These are phyloP conservation scores for Daldinia vernicosa DNA, from an alignment of 495 filamentous ascomycete genomes.

Conservation along the genomic window DNA sequence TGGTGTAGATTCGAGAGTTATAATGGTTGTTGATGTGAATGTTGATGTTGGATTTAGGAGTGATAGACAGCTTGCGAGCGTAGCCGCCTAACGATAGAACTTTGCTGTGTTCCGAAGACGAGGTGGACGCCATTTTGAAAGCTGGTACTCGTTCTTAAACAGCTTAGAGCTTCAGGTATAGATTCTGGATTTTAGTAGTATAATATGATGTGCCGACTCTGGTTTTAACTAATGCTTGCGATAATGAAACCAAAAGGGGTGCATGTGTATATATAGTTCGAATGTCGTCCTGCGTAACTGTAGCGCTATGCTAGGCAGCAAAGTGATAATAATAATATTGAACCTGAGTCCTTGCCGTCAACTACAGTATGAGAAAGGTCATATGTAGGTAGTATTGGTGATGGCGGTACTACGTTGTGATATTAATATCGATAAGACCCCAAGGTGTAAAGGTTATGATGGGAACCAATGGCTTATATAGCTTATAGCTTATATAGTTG, in stretches of 20 bases:
- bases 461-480: slow-evolving; percentile 26
- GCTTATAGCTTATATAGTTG: slow-evolving; percentile 30
- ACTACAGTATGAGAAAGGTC: background rate
- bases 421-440: slow-evolving; percentile 19
- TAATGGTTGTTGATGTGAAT: slow-evolving; percentile 59
- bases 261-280: background rate
- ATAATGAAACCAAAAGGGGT: background rate
- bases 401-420: slow-evolving; percentile 26
- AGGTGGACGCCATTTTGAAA: slow-evolving; percentile 31
- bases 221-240: background rate
- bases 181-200: background rate
- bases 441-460: slow-evolving; percentile 16
- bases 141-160: background rate
- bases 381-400: slow-evolving; percentile 2
- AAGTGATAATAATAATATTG: slow-evolving; percentile 5
- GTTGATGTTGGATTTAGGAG: slow-evolving; percentile 48
- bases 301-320: background rate
- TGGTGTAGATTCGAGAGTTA: slow-evolving; percentile 60
- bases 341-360: background rate
- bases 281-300: background rate
- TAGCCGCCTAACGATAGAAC: slow-evolving; percentile 28
- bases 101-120: slow-evolving; percentile 26
- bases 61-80: slow-evolving; percentile 33
- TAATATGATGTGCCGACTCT: background rate
- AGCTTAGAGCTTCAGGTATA: background rate